Evolutionary conservation across 441 rosid species (phyloP).

Genomic region (Francoa sonchifolia): DNA sequence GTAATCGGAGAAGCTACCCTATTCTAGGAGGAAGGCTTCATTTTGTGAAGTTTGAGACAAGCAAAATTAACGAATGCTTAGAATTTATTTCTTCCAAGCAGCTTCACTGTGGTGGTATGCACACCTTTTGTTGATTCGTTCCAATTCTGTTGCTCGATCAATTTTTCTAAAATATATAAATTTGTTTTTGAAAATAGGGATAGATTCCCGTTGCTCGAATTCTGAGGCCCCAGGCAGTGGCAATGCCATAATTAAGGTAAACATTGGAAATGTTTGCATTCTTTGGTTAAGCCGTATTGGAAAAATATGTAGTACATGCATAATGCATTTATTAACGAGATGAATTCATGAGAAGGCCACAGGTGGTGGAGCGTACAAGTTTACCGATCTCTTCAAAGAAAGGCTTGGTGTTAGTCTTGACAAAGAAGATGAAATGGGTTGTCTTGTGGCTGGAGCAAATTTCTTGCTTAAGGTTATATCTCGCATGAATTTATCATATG

Average conservation of each 20-base stretch:
- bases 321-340: constrained; percentile 16
- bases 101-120: constrained; percentile 66
- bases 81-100: constrained; percentile 92
- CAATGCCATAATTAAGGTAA: constrained; percentile 51
- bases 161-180: no score
- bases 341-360: constrained; percentile 65
- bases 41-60: constrained; percentile 93
- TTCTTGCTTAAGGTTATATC: constrained; percentile 98
- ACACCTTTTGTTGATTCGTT: no score
- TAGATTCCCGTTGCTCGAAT: constrained; percentile 35
- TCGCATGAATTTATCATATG: no score
- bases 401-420: constrained; percentile 89
- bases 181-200: constrained; percentile 24
- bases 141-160: no score
- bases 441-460: constrained; percentile 97
- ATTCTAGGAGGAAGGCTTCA: constrained; percentile 98
- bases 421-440: constrained; percentile 98
- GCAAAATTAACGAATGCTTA: constrained; percentile 79
- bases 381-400: constrained; percentile 87
- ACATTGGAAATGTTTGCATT: constrained; percentile 8
- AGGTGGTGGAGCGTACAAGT: constrained; percentile 97
- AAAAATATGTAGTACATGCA: no score
- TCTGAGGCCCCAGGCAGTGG: constrained; percentile 23
- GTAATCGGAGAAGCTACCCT: constrained; percentile 80
- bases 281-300: not conserved